Evolutionary conservation across 495 filamentous ascomycete species (phyloP).

Genomic region (Annulohypoxylon nitens): DNA sequence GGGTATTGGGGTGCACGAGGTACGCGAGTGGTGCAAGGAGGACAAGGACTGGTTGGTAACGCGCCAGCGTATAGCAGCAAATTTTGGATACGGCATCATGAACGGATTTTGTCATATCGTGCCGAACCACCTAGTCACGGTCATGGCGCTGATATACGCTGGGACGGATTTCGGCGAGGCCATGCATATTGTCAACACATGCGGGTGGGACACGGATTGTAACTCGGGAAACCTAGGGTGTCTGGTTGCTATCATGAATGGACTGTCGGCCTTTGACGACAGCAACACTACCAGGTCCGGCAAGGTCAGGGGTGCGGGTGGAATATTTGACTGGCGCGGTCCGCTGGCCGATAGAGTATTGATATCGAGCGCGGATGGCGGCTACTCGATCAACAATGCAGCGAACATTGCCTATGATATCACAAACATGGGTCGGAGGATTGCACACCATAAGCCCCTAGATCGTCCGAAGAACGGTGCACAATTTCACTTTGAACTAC

Average conservation of each 20-base stretch:
- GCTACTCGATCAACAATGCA: conserved; percentile 55
- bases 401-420: conserved; percentile 49
- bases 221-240: conserved; percentile 53
- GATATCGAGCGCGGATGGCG: conserved; percentile 53
- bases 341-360: conserved; percentile 49
- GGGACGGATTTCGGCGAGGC: conserved; percentile 49
- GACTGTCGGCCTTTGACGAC: conserved; percentile 43
- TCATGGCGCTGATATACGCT: conserved; percentile 50
- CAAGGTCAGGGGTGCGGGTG: neutral
- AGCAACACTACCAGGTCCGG: neutral
- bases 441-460: conserved; percentile 29
- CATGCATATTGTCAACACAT: conserved; percentile 54
- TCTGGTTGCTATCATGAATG: conserved; percentile 51
- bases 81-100: conserved; percentile 52
- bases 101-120: conserved; percentile 50
- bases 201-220: conserved; percentile 54
- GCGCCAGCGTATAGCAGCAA: conserved; percentile 47
- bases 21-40: conserved; percentile 42
- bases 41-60: conserved; percentile 49
- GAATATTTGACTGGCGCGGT: conserved; percentile 47
- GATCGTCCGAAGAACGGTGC: conserved; percentile 48
- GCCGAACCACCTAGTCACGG: conserved; percentile 53
- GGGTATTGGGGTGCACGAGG: conserved; percentile 32
- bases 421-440: conserved; percentile 41
- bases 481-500: conserved; percentile 52